phyloP scores from a whole-genome alignment of 306 rosid species.

The Quercus parvula region DNA sequence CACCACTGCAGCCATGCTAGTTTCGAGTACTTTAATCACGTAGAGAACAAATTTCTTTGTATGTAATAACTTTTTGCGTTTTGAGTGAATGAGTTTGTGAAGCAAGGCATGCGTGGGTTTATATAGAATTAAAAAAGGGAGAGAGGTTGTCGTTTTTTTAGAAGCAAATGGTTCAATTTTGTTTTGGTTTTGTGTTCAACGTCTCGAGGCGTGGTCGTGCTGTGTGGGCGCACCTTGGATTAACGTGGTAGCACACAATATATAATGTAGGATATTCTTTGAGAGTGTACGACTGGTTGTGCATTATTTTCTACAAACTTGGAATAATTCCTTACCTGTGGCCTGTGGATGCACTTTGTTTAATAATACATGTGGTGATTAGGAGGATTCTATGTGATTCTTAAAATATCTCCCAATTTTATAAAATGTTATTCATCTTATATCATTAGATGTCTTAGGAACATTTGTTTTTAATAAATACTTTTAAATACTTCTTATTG shows the following conservation, averaged over 20 bases:
- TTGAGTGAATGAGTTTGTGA: not conserved
- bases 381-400: no score
- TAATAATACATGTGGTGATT: no score
- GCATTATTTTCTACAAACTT: not conserved
- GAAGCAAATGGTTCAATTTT: not conserved
- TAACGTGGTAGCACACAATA: conserved; percentile 38
- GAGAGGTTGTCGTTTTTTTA: not conserved
- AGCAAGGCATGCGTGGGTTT: not conserved
- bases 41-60: not conserved
- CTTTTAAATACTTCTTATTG: no score
- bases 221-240: conserved; percentile 17
- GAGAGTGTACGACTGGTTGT: not conserved
- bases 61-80: not conserved
- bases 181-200: not conserved
- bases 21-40: not conserved
- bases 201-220: not conserved
- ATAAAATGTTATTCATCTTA: no score
- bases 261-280: conserved; percentile 28
- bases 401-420: no score
- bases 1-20: conserved; percentile 59
- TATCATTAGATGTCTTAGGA: no score
- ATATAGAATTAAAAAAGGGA: conserved; percentile 15
- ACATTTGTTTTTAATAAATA: no score
- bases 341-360: not conserved
- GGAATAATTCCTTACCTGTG: not conserved